Conservation (phyloP, 2,329 filamentous ascomycete species). For the Alternaria rosae region DNA sequence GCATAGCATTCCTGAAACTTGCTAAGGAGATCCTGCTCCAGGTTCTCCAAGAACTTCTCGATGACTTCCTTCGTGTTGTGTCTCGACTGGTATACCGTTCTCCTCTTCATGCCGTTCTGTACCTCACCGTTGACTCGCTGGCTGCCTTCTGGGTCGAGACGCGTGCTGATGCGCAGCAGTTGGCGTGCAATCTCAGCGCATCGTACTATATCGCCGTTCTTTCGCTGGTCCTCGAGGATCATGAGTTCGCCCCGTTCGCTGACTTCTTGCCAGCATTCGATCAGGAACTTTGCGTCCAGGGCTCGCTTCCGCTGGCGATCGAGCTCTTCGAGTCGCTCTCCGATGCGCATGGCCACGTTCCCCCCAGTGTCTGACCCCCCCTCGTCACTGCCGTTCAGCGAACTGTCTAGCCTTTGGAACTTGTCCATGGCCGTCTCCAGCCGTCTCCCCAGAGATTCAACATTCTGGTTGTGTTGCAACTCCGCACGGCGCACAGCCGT, state of each 20-base stretch:
- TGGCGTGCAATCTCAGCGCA: conserved; percentile 95
- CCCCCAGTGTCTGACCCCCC: conserved; percentile 69
- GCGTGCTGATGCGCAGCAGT: conserved; percentile 90
- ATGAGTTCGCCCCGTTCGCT: conserved; percentile 87
- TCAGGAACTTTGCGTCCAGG: conserved; percentile 90
- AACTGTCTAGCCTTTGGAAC: conserved; percentile 88
- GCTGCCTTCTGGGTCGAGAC: conserved; percentile 78
- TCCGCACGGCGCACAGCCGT: conserved; percentile 91
- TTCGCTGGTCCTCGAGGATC: conserved; percentile 85
- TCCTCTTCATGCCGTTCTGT: conserved; percentile 57
- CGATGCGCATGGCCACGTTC: conserved; percentile 92
- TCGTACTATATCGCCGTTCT: conserved; percentile 88
- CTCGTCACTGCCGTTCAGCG: conserved; percentile 71
- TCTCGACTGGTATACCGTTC: conserved; percentile 50
- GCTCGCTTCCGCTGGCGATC: conserved; percentile 90
- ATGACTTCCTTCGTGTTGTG: conserved; percentile 83
- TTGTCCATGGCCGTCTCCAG: conserved; percentile 90
- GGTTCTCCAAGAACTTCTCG: conserved; percentile 93
- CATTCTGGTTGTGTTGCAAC: conserved; percentile 87
- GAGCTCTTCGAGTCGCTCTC: conserved; percentile 90
- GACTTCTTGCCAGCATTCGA: conserved; percentile 97
- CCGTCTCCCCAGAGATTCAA: conserved; percentile 85
- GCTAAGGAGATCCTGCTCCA: conserved; percentile 93
- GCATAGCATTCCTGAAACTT: conserved; percentile 98
- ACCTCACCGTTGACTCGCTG: conserved; percentile 49